Conservation (phyloP, 306 rosid species). For the Vachellia pachyceras region DNA sequence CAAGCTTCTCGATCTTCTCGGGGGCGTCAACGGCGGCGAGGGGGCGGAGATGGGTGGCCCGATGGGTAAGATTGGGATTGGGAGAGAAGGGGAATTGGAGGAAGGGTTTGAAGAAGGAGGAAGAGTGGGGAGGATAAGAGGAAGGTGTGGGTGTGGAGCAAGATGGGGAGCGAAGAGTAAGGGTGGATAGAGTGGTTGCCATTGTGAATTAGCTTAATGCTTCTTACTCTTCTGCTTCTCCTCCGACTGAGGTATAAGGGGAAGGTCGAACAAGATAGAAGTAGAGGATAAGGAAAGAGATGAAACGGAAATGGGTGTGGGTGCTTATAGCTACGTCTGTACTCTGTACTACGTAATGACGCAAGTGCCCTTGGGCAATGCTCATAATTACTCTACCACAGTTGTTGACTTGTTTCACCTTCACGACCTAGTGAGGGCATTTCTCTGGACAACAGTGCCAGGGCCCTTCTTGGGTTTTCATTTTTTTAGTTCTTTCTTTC, state of each 20-base stretch:
- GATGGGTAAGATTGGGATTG: conserved; percentile 47
- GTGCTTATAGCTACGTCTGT: neutral
- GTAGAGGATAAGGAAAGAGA: conserved; percentile 26
- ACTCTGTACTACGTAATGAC: conserved; percentile 26
- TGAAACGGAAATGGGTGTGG: neutral
- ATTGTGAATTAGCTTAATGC: conserved; percentile 43
- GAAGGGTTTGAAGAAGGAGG: conserved; percentile 40
- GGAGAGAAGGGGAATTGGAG: conserved; percentile 51
- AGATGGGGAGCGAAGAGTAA: conserved; percentile 53
- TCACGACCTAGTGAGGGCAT: neutral
- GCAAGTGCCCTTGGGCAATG: conserved; percentile 19
- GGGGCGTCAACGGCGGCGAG: conserved; percentile 68
- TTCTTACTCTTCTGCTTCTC: neutral
- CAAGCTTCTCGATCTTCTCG: conserved; percentile 69
- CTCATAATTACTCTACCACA: neutral
- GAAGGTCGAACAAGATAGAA: conserved; percentile 29
- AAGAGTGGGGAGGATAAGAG: conserved; percentile 43
- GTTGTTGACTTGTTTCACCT: neutral
- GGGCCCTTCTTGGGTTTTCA: too few relatives aligned
- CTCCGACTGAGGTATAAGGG: neutral
- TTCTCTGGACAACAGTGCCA: too few relatives aligned
- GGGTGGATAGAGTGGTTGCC: conserved; percentile 66
- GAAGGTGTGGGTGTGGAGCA: conserved; percentile 42
- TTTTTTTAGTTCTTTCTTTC: too few relatives aligned
- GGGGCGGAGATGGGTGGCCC: conserved; percentile 60